Evolutionary conservation across 805 yeast species (phyloP).

Genomic region (Candida orba): DNA sequence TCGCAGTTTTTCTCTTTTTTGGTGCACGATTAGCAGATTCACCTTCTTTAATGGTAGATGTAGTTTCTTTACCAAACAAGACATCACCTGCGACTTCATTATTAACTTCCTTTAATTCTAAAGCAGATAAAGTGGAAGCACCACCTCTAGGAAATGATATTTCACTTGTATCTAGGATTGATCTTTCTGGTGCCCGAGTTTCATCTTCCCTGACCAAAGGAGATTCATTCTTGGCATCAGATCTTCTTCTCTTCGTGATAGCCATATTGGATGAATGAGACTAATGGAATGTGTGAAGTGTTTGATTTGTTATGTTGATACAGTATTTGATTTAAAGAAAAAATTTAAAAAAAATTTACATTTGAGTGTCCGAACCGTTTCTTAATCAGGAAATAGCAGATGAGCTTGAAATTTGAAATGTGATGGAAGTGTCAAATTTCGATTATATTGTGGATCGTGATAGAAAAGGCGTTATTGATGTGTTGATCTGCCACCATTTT

Average conservation of each 20-base stretch:
- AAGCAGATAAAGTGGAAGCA: slow-evolving; percentile 71
- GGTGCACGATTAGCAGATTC: slow-evolving; percentile 20
- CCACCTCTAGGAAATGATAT: slow-evolving; percentile 93
- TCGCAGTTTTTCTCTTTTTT: slow-evolving; percentile 36
- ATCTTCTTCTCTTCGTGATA: slow-evolving; percentile 42
- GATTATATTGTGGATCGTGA: no score
- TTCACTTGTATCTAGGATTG: slow-evolving; percentile 31
- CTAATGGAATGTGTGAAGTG: not conserved
- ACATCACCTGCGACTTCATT: slow-evolving; percentile 90
- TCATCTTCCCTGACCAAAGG: slow-evolving; percentile 34
- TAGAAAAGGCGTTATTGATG: no score
- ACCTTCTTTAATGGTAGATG: not conserved
- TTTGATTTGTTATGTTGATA: not conserved
- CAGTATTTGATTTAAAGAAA: not conserved
- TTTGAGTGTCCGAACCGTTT: slow-evolving; percentile 15
- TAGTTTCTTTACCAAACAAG: slow-evolving; percentile 42
- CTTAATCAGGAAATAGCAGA: slow-evolving; percentile 16
- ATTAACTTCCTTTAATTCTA: slow-evolving; percentile 88
- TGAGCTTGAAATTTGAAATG: slow-evolving; percentile 10
- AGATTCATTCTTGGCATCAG: slow-evolving; percentile 33
- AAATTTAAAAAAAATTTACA: slow-evolving; percentile 12
- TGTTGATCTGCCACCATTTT: not conserved
- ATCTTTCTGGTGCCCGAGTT: slow-evolving; percentile 30
- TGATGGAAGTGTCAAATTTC: not conserved
- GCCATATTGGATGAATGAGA: slow-evolving; percentile 11